A percentile compares a stretch with the other conserved stretches of the same genome.
phyloP scores from a whole-genome alignment of 192 early-diverging fungal species.

The Backusella tarrabulga region DNA sequence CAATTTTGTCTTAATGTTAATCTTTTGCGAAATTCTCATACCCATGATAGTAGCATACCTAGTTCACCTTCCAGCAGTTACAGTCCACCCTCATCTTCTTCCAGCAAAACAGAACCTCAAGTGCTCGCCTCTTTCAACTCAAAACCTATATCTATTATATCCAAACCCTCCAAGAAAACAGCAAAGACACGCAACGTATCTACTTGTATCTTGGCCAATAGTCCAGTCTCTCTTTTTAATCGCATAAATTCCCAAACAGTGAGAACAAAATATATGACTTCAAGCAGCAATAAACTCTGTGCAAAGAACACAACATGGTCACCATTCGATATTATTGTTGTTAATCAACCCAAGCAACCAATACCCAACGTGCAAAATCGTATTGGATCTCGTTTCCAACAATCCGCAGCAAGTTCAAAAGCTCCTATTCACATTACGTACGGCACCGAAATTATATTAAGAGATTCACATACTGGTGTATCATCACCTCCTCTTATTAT shows the following conservation, averaged over 20 bases:
- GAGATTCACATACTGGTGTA: conserved; percentile 63
- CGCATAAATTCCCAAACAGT: conserved; percentile 91
- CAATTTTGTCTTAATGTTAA: conserved; percentile 70
- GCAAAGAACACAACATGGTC: conserved; percentile 62
- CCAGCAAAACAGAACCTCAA: not conserved
- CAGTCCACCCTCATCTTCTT: not conserved
- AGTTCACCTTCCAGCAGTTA: not conserved
- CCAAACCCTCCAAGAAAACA: conserved; percentile 92
- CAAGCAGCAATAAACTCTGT: conserved; percentile 55
- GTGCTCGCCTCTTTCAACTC: conserved; percentile 61
- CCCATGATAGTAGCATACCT: not conserved
- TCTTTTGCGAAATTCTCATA: conserved; percentile 17
- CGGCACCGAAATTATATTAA: conserved; percentile 69
- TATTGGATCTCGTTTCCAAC: conserved; percentile 4
- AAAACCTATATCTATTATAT: conserved; percentile 79
- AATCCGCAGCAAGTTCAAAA: not conserved
- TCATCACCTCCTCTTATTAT: conserved; percentile 69
- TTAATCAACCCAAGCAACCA: conserved; percentile 22
- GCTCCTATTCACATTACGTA: conserved; percentile 37
- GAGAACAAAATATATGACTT: conserved; percentile 80
- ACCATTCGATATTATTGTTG: conserved; percentile 55
- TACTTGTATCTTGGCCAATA: conserved; percentile 73
- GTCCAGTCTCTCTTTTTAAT: conserved; percentile 82
- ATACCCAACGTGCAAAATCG: not conserved
- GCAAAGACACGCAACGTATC: conserved; percentile 80